Conservation (phyloP, 805 yeast genomes). For the Nadsonia fulvescens region DNA sequence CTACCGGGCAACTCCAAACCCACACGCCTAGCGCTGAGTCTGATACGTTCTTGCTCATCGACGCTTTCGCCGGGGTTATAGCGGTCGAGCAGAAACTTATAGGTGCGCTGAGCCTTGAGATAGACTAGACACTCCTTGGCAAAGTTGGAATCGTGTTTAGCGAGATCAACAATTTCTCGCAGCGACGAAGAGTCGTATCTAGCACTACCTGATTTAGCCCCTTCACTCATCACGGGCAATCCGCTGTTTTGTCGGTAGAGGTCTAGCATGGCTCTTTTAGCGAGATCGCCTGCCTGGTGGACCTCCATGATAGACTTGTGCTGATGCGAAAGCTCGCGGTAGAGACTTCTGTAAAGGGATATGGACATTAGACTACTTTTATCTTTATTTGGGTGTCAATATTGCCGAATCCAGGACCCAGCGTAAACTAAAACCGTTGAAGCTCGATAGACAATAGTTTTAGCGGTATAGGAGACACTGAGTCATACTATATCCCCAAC, state of each 20-base stretch:
- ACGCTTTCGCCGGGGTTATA: conserved; percentile 73
- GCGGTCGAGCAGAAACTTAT: conserved; percentile 61
- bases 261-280: conserved; percentile 5
- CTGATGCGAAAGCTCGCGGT: conserved; percentile 14
- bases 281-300: conserved; percentile 8
- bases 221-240: too few species aligned
- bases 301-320: conserved; percentile 8
- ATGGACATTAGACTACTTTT: too few species aligned
- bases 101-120: conserved; percentile 54
- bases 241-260: conserved; percentile 5
- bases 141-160: too few species aligned
- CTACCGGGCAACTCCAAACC: conserved; percentile 54
- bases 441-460: too few species aligned
- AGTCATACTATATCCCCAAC: too few species aligned
- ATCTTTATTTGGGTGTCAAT: too few species aligned
- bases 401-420: too few species aligned
- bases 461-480: too few species aligned
- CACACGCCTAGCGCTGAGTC: conserved; percentile 72
- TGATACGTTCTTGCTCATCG: conserved; percentile 61
- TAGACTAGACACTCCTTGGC: conserved; percentile 43
- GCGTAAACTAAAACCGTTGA: too few species aligned
- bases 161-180: conserved; percentile 8
- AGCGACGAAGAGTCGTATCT: conserved; percentile 10
- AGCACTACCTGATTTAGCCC: too few species aligned
- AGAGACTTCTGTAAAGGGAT: conserved; percentile 12